phyloP scores from a whole-genome alignment of 768 basidiomycete genomes.

The Pisolithus albus region DNA sequence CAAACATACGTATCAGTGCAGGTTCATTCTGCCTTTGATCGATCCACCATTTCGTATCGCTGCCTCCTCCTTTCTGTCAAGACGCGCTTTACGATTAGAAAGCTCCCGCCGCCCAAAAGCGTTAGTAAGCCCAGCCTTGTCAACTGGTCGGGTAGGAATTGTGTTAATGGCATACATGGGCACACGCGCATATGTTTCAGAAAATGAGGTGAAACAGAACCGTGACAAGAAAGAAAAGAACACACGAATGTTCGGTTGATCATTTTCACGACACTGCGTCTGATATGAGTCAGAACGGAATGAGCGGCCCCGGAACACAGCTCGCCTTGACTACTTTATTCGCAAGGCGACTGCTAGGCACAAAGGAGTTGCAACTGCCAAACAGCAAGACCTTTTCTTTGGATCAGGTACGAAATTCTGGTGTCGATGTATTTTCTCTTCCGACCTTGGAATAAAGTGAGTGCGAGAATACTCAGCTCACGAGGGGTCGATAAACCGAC shows the following conservation, averaged over 20 bases:
- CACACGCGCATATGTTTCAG: not conserved
- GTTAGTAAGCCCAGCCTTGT: slow-evolving; percentile 23
- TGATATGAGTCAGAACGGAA: no score
- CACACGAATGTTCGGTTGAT: not conserved
- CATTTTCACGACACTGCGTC: not conserved
- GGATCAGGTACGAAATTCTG: no score
- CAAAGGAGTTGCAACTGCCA: no score
- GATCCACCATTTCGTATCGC: slow-evolving; percentile 14
- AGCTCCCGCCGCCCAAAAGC: slow-evolving; percentile 23
- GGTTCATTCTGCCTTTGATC: slow-evolving; percentile 4
- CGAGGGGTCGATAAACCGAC: no score
- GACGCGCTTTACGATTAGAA: slow-evolving; percentile 26
- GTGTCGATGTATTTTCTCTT: no score
- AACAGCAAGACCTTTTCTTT: no score
- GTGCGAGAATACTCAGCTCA: no score
- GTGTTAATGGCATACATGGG: not conserved
- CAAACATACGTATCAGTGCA: slow-evolving; percentile 15
- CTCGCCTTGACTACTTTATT: no score
- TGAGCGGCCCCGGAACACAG: not conserved
- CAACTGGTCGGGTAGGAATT: slow-evolving; percentile 8
- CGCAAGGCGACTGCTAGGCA: no score
- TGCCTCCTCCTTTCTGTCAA: slow-evolving; percentile 21
- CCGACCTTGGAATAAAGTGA: no score
- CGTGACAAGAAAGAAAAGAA: slow-evolving; percentile 5
- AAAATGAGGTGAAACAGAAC: not conserved